phyloP scores from a whole-genome alignment of 1,284 basidiomycete species.

The Xerocomus nothofagi region DNA sequence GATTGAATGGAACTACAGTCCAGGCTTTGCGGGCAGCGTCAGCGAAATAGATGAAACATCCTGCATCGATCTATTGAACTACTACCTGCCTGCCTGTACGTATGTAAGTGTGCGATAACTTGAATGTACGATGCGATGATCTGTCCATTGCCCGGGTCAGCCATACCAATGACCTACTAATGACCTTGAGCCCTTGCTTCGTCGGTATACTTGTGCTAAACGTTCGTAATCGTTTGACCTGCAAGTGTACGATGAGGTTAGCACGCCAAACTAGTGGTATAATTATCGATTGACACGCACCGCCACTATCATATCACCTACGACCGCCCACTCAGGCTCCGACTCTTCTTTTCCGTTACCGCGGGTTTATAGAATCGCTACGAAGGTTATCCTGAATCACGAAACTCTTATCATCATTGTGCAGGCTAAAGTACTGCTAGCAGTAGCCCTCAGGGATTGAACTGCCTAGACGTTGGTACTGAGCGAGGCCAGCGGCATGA shows the following conservation, averaged over 20 bases:
- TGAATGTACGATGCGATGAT: not conserved
- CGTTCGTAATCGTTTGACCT: not conserved
- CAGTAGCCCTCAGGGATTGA: too few relatives aligned
- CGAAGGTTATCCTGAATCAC: too few relatives aligned
- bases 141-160: not conserved
- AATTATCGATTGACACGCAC: not conserved
- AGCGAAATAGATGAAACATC: not conserved
- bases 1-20: slow-evolving; percentile 14
- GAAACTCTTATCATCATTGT: too few relatives aligned
- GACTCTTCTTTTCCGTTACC: too few relatives aligned
- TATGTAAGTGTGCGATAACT: slow-evolving; percentile 1
- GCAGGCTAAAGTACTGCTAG: too few relatives aligned
- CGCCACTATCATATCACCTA: too few relatives aligned
- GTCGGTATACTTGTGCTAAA: too few relatives aligned
- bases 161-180: not conserved
- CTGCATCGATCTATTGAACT: not conserved
- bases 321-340: too few relatives aligned
- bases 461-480: slow-evolving; percentile 21
- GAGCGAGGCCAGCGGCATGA: slow-evolving; percentile 24
- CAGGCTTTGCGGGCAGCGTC: slow-evolving; percentile 11
- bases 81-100: not conserved
- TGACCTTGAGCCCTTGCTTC: not conserved
- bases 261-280: not conserved
- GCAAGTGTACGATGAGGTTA: not conserved
- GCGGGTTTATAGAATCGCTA: too few relatives aligned